These are phyloP conservation scores for Coemansia sp. DNA, from an alignment of 192 early-diverging fungal genomes.

Conservation along the genomic window DNA sequence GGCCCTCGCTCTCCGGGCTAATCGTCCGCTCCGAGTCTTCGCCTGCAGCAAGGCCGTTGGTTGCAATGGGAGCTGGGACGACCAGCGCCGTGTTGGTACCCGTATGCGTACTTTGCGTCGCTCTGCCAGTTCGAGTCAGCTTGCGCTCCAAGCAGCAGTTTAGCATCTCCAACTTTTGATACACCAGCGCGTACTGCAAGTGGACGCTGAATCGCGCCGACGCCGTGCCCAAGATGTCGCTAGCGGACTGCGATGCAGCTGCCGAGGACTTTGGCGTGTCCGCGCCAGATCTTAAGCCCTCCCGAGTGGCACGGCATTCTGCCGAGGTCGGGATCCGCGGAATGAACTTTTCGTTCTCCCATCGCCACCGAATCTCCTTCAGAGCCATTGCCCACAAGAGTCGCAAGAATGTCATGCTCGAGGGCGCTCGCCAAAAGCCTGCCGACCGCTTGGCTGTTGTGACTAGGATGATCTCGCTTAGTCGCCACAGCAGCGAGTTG, in stretches of 20 bases:
- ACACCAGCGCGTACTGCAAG: slow-evolving; percentile 64
- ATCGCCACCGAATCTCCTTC: slow-evolving; percentile 63
- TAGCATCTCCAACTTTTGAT: slow-evolving; percentile 82
- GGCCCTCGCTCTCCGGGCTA: slow-evolving; percentile 6
- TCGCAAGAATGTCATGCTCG: slow-evolving; percentile 67
- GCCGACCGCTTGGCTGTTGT: slow-evolving; percentile 42
- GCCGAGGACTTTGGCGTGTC: slow-evolving; percentile 8
- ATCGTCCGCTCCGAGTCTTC: too few species aligned
- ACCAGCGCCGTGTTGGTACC: slow-evolving; percentile 1
- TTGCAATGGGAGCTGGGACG: not conserved
- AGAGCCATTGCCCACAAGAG: slow-evolving; percentile 70
- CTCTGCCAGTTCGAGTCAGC: slow-evolving; percentile 5
- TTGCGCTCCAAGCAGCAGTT: slow-evolving; percentile 74
- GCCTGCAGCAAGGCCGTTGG: not conserved
- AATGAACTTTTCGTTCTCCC: slow-evolving; percentile 62
- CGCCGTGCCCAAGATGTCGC: slow-evolving; percentile 6
- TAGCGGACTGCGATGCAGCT: slow-evolving; percentile 8
- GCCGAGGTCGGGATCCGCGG: slow-evolving; percentile 55
- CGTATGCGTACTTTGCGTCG: not conserved
- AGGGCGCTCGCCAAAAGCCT: slow-evolving; percentile 56
- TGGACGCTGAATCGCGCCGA: slow-evolving; percentile 52
- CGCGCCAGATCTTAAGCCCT: slow-evolving; percentile 9
- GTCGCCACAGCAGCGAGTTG: slow-evolving; percentile 51
- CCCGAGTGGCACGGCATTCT: slow-evolving; percentile 15
- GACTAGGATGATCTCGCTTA: slow-evolving; percentile 49